Conservation (phyloP, 495 filamentous ascomycete species). For the Hypoxylon trugodes region DNA sequence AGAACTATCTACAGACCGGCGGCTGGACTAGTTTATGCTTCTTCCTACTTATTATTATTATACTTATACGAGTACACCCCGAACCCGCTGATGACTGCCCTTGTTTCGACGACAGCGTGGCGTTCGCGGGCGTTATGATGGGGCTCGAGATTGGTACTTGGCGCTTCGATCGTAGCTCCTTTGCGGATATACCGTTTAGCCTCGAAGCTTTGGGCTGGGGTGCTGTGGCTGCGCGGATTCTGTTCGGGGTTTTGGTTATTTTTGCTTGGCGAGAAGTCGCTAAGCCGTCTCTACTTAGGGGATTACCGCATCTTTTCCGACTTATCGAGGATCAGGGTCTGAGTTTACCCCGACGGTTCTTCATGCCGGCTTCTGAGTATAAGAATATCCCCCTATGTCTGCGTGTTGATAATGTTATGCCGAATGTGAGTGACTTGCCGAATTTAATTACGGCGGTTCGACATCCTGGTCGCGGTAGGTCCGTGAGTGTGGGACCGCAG, state of each 20-base stretch:
- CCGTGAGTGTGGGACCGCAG: constrained; percentile 91
- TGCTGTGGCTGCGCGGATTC: constrained; percentile 68
- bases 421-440: constrained; percentile 83
- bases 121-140: constrained; percentile 88
- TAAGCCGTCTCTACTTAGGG: constrained; percentile 81
- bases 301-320: constrained; percentile 86
- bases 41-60: constrained; percentile 69
- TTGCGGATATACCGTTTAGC: constrained; percentile 65
- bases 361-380: constrained; percentile 89
- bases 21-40: constrained; percentile 65
- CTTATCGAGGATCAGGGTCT: constrained; percentile 81
- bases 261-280: constrained; percentile 88
- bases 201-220: constrained; percentile 67
- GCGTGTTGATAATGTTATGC: constrained; percentile 86
- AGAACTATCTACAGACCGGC: constrained; percentile 68
- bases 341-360: constrained; percentile 83
- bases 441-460: constrained; percentile 79
- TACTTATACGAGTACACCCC: constrained; percentile 87
- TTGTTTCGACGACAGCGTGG: constrained; percentile 95
- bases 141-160: constrained; percentile 82
- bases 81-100: constrained; percentile 97
- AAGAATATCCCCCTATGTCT: constrained; percentile 79
- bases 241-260: constrained; percentile 81
- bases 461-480: constrained; percentile 74
- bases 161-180: constrained; percentile 73